Evolutionary conservation across 2,329 filamentous ascomycete genomes (phyloP).

Genomic region (Salinomyces thailandicus): DNA sequence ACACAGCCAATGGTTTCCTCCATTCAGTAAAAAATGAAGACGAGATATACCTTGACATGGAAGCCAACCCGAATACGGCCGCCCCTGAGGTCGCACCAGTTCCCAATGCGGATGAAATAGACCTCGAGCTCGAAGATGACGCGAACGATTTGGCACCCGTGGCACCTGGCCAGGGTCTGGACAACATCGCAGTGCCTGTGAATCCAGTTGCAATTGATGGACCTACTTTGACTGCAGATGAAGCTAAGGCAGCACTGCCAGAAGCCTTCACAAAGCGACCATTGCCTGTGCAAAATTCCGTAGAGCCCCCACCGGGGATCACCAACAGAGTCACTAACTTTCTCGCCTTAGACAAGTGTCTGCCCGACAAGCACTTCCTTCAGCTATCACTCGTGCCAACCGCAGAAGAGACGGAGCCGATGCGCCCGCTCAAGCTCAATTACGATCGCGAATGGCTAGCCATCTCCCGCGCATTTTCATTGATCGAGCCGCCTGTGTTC

Average conservation of each 20-base stretch:
- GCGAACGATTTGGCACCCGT: constrained; percentile 14
- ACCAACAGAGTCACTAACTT: constrained; percentile 73
- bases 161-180: constrained; percentile 15
- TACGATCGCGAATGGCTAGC: constrained; percentile 96
- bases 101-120: constrained; percentile 34
- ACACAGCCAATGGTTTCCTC: constrained; percentile 5
- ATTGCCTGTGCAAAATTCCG: constrained; percentile 32
- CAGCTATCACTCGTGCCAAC: constrained; percentile 60
- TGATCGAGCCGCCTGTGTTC: constrained; percentile 46
- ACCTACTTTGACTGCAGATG: constrained; percentile 3
- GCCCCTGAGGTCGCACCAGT: constrained; percentile 5
- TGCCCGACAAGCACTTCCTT: constrained; percentile 68
- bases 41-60: constrained; percentile 50
- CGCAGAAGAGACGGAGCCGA: constrained; percentile 22
- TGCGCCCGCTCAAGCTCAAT: constrained; percentile 49
- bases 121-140: constrained; percentile 26
- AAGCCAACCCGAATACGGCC: constrained; percentile 19
- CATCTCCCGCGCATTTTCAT: constrained; percentile 73
- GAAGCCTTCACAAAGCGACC: constrained; percentile 50
- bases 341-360: constrained; percentile 83
- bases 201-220: too few species aligned
- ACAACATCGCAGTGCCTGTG: constrained; percentile 16
- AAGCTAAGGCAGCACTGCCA: constrained; percentile 57
- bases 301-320: constrained; percentile 60
- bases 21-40: constrained; percentile 45